Base-by-base conservation (phyloP, 805 yeast species). In the Lipomyces yamanashiensis region DNA sequence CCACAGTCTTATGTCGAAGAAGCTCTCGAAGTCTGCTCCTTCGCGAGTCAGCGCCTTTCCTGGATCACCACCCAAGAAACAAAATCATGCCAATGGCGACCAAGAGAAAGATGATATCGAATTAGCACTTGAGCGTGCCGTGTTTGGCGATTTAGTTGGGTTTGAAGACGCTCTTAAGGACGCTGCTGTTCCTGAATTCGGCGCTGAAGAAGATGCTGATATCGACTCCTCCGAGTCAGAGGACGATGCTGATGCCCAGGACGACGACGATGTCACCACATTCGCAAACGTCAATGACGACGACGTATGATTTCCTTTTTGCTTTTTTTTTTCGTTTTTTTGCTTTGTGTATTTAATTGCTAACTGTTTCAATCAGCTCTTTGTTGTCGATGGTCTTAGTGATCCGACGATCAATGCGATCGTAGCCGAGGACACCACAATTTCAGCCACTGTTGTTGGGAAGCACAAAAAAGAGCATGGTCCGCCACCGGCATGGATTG, bases 131-230 rank as follows among this genome's bases (percentile, higher is more conserved):
- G 96, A 92, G 67, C 89, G 84, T 74, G 80, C 90, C 13, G 96
- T 95, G 3, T 92, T 95, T 77, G 98, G 99, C 15, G 98, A 95
- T 74, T 70, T 81, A 2, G 88, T 85, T 60, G 88, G 93, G 37
- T 88, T 89, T 77, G 89, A 86, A 71, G 73, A 75, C 39, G 88
- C 86, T 64, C 79, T 90, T 56, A 90, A 87, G 68, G 81, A 86
- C 66, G 77, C 53, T 4, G 65, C 55, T 17, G 67, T 43, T 12
- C 64, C 79, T 36, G 53, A 55, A 7, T 47, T 39, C 33, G 57
- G 51, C 44, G 57, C 13, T 19, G 70, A 54, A 19, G 53, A 34
- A 23, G 59, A 54, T 33, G 58, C 51, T 12, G 63, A 48, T 45
- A 61, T 52, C 10, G 64, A 49, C 28, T 59, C 60, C n/a, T 55